phyloP scores from a whole-genome alignment of 2,329 filamentous ascomycete species.

The Colletotrichum sp. region DNA sequence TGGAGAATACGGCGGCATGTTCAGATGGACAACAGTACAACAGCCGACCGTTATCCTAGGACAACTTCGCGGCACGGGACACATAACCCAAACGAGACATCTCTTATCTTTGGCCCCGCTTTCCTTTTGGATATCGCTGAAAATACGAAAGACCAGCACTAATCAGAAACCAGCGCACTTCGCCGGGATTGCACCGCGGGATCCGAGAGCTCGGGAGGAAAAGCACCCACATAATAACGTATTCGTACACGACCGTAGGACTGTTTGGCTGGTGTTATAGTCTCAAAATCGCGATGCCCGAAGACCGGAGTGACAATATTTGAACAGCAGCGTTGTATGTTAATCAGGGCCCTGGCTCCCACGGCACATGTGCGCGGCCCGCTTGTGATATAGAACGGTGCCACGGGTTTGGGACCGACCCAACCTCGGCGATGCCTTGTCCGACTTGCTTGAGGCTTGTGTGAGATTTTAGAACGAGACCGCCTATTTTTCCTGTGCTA shows the following conservation, averaged over 20 bases:
- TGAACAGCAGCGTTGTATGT: not conserved
- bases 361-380: not conserved
- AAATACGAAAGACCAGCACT: not conserved
- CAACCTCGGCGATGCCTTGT: not conserved
- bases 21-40: not conserved
- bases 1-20: not conserved
- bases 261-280: not conserved
- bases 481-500: too few relatives aligned
- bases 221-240: not conserved
- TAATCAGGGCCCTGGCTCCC: not conserved
- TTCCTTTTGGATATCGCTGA: not conserved
- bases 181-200: not conserved
- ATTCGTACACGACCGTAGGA: not conserved
- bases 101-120: not conserved
- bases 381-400: not conserved
- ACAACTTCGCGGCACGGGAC: not conserved
- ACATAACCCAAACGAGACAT: not conserved
- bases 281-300: not conserved
- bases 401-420: not conserved
- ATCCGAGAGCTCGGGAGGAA: not conserved
- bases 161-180: not conserved
- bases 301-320: not conserved
- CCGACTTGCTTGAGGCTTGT: not conserved
- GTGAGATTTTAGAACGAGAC: not conserved
- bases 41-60: not conserved